A percentile compares a stretch with the other conserved stretches of the same genome.
Evolutionary conservation across 1,284 basidiomycete species (phyloP).

Genomic region (Xerocomus cyaneibrunnescens): DNA sequence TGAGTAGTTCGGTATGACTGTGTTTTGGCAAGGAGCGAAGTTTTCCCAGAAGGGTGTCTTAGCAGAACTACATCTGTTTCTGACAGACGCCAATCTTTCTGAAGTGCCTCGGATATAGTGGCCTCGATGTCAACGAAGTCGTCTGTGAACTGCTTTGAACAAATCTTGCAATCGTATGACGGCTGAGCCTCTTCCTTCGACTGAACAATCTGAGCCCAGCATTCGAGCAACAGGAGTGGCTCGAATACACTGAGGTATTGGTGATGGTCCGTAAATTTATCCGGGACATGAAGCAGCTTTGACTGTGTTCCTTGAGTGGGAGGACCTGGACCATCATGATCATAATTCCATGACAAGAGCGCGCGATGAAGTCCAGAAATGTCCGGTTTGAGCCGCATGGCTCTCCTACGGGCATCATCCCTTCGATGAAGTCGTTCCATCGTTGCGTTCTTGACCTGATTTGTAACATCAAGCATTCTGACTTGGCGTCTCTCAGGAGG

Average conservation of each 20-base stretch:
- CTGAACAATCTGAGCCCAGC: constrained; percentile 87
- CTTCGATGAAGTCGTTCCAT: constrained; percentile 53
- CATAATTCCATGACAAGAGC: constrained; percentile 89
- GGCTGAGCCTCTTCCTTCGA: constrained; percentile 68
- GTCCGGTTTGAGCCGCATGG: constrained; percentile 80
- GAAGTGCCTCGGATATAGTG: constrained; percentile 53
- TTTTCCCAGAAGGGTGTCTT: constrained; percentile 50
- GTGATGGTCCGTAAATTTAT: constrained; percentile 61
- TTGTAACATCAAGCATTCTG: constrained; percentile 64
- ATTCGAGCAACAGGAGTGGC: constrained; percentile 88
- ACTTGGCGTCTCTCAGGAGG: constrained; percentile 64
- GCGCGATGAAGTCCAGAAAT: constrained; percentile 75
- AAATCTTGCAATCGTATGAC: constrained; percentile 57
- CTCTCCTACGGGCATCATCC: constrained; percentile 62
- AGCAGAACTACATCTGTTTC: constrained; percentile 83
- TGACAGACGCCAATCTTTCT: constrained; percentile 70
- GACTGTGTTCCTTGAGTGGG: constrained; percentile 44
- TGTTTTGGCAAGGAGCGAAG: constrained; percentile 74
- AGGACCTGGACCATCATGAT: constrained; percentile 61
- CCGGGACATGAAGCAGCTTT: constrained; percentile 52
- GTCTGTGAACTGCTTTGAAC: constrained; percentile 63
- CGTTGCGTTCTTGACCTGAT: constrained; percentile 41
- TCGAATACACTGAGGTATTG: constrained; percentile 81
- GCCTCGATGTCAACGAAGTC: constrained; percentile 76
- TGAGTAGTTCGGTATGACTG: constrained; percentile 58